Base-by-base conservation (phyloP, 306 rosid species). In the Castanopsis chinensis region DNA sequence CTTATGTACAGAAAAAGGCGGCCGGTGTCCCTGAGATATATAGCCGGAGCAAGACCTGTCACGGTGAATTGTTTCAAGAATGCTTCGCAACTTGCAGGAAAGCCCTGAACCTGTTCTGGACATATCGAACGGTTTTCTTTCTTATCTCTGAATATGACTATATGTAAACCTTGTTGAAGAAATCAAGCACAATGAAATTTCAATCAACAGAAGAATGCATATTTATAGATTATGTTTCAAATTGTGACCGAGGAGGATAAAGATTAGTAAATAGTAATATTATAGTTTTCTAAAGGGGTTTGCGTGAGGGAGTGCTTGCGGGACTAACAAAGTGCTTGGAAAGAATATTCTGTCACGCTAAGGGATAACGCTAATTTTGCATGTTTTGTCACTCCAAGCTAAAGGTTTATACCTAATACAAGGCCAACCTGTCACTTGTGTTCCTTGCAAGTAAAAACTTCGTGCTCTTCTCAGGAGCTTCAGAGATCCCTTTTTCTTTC, bases 361-460 rank as follows among this genome's bases (percentile, higher is more conserved):
- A 59, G 74, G 71, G 82, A 8, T 18, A 20, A 71, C 30, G 69
- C 41, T 15, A 49, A 49, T 74, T 68, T 74, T 49, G 54, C 19
- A 19, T 20, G 67, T 81, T 85, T 83, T 78, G 81, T 78, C 77
- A 69, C 91, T 78, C 52, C 74, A 78, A 85, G 87, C 56, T 73
- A 85, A 83, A 71, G 75, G 7, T 61, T 60, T 55, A 5, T 72
- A 76, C 11, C 18, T 60, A 58, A 68, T 30, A 76, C 28, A 15
- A 55, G 74, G 83, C 52, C 41, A 77, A 37, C 43, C 33, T 45
- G 54, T 64, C 9, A 69, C n/a, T 51, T 55, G 73, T 51, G 84
- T 85, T 85, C 43, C 91, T 85, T 88, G 84, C 37, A 85, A 75
- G 89, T 71, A 52, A 63, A 41, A 76, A 55, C 76, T 35, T 83